Percentiles rank a stretch among this genome's conserved stretches.
These are phyloP conservation scores for Nigrograna mackinnonii DNA, from an alignment of 2,329 filamentous ascomycete species.

Conservation along the genomic window DNA sequence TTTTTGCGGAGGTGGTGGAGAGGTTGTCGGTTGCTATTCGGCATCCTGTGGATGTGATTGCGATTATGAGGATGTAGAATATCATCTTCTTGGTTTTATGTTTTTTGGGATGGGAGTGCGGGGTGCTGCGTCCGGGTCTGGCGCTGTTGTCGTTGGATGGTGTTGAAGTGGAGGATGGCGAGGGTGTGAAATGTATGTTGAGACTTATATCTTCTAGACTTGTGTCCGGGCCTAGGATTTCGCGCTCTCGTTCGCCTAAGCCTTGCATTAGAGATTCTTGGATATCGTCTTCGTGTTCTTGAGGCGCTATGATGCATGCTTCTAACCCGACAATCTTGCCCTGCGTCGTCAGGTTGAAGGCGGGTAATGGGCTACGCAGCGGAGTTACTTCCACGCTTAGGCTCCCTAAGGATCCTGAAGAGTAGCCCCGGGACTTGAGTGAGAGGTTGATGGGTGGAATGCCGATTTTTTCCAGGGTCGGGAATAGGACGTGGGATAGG, in stretches of 20 bases:
- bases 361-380: conserved; percentile 33
- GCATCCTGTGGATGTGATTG: conserved; percentile 52
- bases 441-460: conserved; percentile 49
- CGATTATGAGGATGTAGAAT: conserved; percentile 61
- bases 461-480: conserved; percentile 55
- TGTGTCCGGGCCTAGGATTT: conserved; percentile 17
- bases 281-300: conserved; percentile 30
- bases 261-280: conserved; percentile 23
- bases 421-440: conserved; percentile 59
- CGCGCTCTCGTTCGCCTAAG: conserved; percentile 17
- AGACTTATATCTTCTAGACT: conserved; percentile 4
- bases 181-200: neutral
- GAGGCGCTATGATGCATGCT: conserved; percentile 44
- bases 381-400: conserved; percentile 55
- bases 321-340: conserved; percentile 28
- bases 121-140: conserved; percentile 1
- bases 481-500: conserved; percentile 57
- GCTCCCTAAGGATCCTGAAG: conserved; percentile 52
- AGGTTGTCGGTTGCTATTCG: conserved; percentile 57
- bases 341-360: conserved; percentile 39
- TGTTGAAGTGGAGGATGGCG: too few relatives aligned
- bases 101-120: conserved; percentile 45
- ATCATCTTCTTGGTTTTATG: too few relatives aligned
- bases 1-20: conserved; percentile 45
- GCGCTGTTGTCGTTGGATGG: neutral